A percentile compares a stretch with the other conserved stretches of the same genome.
These are phyloP conservation scores for Hapsidospora chrysogenum DNA, from an alignment of 495 filamentous ascomycete species.

Conservation along the genomic window DNA sequence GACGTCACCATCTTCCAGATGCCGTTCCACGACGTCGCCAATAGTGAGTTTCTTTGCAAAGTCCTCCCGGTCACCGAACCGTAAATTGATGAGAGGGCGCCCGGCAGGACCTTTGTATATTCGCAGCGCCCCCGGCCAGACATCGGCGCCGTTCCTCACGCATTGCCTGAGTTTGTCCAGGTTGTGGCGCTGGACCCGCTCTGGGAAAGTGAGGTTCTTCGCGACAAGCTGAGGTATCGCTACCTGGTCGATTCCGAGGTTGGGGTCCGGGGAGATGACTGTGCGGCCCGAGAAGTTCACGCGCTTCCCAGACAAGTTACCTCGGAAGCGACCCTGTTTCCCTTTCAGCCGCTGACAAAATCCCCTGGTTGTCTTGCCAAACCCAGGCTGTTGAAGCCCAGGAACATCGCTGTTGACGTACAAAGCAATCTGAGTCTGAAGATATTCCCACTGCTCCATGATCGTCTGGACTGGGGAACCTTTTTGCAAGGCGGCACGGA, in stretches of 20 bases:
- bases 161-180: slow-evolving; percentile 60
- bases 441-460: slow-evolving; percentile 97
- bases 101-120: slow-evolving; percentile 53
- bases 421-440: slow-evolving; percentile 87
- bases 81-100: slow-evolving; percentile 49
- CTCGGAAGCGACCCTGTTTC: slow-evolving; percentile 93
- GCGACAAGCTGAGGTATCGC: slow-evolving; percentile 81
- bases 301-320: slow-evolving; percentile 93
- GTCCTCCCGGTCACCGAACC: slow-evolving; percentile 49
- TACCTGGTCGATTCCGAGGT: slow-evolving; percentile 83
- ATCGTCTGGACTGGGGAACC: slow-evolving; percentile 73
- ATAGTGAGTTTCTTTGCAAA: slow-evolving; percentile 54
- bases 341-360: slow-evolving; percentile 93
- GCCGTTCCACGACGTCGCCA: slow-evolving; percentile 84
- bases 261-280: slow-evolving; percentile 94
- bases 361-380: slow-evolving; percentile 69
- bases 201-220: slow-evolving; percentile 87
- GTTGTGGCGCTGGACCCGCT: slow-evolving; percentile 68
- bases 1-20: slow-evolving; percentile 90
- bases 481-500: slow-evolving; percentile 61
- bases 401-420: slow-evolving; percentile 98
- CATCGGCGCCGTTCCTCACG: slow-evolving; percentile 52
- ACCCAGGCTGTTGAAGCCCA: slow-evolving; percentile 57
- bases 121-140: slow-evolving; percentile 77
- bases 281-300: slow-evolving; percentile 96